Evolutionary conservation across 129 eudicot genomes (phyloP).

Genomic region (Flaveria linearis): DNA sequence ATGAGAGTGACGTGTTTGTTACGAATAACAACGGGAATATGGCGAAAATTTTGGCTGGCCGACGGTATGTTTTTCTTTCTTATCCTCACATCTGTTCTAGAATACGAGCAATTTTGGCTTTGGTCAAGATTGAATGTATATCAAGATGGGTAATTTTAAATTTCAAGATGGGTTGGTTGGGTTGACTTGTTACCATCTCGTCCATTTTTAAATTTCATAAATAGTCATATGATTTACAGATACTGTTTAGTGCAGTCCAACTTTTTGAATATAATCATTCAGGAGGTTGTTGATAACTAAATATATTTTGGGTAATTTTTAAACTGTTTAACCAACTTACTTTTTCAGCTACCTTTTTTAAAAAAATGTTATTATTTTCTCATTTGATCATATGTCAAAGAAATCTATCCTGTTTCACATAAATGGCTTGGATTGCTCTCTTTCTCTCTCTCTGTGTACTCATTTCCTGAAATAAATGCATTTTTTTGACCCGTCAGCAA

Average conservation of each 20-base stretch:
- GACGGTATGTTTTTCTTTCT: constrained; percentile 49
- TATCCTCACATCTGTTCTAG: neutral
- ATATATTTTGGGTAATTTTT: neutral
- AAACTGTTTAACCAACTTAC: neutral
- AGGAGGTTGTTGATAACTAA: neutral
- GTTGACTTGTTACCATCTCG: too few species aligned
- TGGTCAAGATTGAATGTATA: neutral
- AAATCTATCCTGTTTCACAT: neutral
- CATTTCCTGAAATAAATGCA: constrained; percentile 1
- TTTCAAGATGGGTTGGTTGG: too few species aligned
- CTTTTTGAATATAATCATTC: neutral
- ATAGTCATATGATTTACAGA: neutral
- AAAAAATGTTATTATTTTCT: neutral
- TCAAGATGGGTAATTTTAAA: too few species aligned
- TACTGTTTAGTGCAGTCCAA: neutral
- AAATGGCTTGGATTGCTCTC: constrained; percentile 4
- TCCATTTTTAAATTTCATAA: too few species aligned
- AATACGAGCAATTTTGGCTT: neutral
- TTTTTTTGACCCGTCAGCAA: neutral
- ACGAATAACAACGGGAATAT: constrained; percentile 89
- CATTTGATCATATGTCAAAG: neutral
- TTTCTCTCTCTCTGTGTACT: constrained; percentile 7
- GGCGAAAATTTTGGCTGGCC: constrained; percentile 87
- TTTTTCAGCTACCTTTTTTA: neutral
- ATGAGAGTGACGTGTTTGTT: constrained; percentile 77